Percentiles rank a stretch among this genome's conserved stretches.
Conservation (phyloP, 371 early-diverging fungal species). For the Mortierella sp. region DNA sequence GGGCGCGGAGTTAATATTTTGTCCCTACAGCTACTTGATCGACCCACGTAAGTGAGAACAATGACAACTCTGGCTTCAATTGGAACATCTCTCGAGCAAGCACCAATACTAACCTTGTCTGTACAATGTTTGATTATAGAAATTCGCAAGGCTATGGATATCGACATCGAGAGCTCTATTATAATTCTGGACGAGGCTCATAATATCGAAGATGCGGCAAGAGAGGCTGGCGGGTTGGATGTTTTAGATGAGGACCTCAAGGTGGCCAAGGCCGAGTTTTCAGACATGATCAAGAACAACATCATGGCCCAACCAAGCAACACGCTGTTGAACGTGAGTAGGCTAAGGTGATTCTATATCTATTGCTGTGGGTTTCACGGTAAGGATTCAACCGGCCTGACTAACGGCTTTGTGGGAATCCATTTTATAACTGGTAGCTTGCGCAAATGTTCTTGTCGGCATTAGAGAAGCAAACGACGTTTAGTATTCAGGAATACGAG, state of each 20-base stretch:
- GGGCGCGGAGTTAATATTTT: constrained; percentile 85
- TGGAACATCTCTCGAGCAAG: background rate
- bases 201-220: constrained; percentile 69
- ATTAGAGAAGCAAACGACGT: constrained; percentile 35
- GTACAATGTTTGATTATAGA: constrained; percentile 29
- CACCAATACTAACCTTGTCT: background rate
- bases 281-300: constrained; percentile 38
- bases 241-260: constrained; percentile 61
- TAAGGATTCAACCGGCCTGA: too few relatives aligned
- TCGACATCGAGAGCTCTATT: constrained; percentile 72
- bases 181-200: constrained; percentile 93
- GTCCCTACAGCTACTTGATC: constrained; percentile 95
- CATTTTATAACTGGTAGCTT: constrained; percentile 10
- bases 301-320: constrained; percentile 49
- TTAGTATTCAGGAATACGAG: constrained; percentile 60
- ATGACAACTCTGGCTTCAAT: background rate
- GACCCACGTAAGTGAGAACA: constrained; percentile 35
- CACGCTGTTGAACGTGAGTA: constrained; percentile 57
- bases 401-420: background rate
- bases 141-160: constrained; percentile 71
- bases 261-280: constrained; percentile 58
- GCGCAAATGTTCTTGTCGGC: constrained; percentile 10
- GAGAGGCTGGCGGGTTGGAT: constrained; percentile 68
- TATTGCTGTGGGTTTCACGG: background rate
- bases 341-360: background rate